Percentiles rank a stretch among this genome's conserved stretches.
Conservation (phyloP, 805 yeast species). For the Candida cerambycidarum region DNA sequence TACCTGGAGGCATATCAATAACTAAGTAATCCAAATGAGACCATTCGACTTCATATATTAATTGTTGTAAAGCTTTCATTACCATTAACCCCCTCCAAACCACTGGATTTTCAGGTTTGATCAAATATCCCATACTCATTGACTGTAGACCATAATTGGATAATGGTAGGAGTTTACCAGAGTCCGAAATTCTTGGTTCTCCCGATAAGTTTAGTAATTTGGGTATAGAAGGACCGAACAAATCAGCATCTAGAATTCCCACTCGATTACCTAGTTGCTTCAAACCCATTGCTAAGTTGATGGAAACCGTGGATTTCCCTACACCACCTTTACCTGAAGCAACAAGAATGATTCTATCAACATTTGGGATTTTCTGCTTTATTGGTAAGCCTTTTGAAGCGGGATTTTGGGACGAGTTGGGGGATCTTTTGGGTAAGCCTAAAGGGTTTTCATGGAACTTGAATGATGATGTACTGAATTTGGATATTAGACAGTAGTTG, state of each 20-base stretch:
- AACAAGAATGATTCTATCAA: conserved; percentile 59
- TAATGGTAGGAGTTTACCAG: conserved; percentile 64
- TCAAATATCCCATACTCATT: conserved; percentile 88
- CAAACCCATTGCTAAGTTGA: conserved; percentile 66
- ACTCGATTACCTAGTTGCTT: conserved; percentile 52
- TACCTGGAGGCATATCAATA: conserved; percentile 88
- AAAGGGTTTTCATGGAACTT: conserved; percentile 39
- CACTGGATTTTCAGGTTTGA: conserved; percentile 63
- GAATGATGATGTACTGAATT: not conserved
- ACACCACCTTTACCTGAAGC: conserved; percentile 83
- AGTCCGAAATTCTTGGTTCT: conserved; percentile 57
- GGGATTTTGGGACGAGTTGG: no score
- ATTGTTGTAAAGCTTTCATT: conserved; percentile 81
- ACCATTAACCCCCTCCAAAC: conserved; percentile 89
- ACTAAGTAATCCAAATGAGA: conserved; percentile 61
- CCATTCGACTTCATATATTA: conserved; percentile 85
- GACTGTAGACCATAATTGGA: conserved; percentile 73
- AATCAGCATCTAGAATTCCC: conserved; percentile 77
- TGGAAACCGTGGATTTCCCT: conserved; percentile 74
- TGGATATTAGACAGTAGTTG: no score
- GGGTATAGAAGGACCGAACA: conserved; percentile 85
- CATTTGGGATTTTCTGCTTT: conserved; percentile 57
- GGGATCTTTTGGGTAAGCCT: conserved; percentile 35
- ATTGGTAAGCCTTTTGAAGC: conserved; percentile 59
- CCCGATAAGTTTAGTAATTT: conserved; percentile 65